These are phyloP conservation scores for Pythium apleroticum DNA, from an alignment of 352 stramenopile species.

Conservation along the genomic window DNA sequence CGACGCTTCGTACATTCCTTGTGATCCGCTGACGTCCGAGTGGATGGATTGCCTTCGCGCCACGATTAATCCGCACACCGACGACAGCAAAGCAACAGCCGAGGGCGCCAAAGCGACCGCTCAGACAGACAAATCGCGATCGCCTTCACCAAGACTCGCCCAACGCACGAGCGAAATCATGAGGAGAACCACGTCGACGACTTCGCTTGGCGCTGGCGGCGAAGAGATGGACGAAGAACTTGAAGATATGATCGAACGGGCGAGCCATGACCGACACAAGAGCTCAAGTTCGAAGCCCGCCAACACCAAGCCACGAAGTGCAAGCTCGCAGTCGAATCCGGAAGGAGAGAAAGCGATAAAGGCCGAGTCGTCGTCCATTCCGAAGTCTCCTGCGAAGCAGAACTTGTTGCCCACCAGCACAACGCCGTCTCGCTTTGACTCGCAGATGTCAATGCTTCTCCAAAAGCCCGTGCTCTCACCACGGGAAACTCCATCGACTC, in stretches of 20 bases:
- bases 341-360: neutral
- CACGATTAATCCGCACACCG: constrained; percentile 25
- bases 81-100: neutral
- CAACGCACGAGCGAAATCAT: neutral
- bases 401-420: constrained; percentile 9
- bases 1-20: constrained; percentile 60
- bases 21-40: constrained; percentile 64
- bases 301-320: neutral
- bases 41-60: constrained; percentile 82
- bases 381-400: constrained; percentile 5
- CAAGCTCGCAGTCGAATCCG: neutral
- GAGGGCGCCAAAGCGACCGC: neutral
- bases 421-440: constrained; percentile 34
- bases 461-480: constrained; percentile 51
- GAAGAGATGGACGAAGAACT: constrained; percentile 74
- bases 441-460: constrained; percentile 49
- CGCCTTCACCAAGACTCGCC: neutral
- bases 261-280: neutral
- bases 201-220: constrained; percentile 43
- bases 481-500: constrained; percentile 13
- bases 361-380: neutral
- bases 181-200: constrained; percentile 29
- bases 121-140: neutral
- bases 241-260: constrained; percentile 65
- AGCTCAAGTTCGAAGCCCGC: neutral